Percentiles rank a stretch among this genome's conserved stretches.
These are phyloP conservation scores for Taphrina flavorubra DNA, from an alignment of 1,139 yeast genomes.

Conservation along the genomic window DNA sequence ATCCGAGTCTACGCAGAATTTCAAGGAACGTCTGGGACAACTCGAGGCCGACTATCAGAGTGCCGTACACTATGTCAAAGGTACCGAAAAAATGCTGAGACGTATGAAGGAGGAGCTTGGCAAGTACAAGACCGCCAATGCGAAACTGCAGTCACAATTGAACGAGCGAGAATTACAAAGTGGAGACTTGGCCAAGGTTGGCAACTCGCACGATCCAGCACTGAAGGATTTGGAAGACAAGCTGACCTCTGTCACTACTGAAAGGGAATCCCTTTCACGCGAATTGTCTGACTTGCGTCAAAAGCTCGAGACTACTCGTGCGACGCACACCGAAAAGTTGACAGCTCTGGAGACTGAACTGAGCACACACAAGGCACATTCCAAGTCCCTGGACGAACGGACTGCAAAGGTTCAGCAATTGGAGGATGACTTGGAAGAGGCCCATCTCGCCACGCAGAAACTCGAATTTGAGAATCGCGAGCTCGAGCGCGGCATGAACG, in stretches of 20 bases:
- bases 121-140: constrained; percentile 42
- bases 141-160: constrained; percentile 39
- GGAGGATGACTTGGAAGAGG: constrained; percentile 39
- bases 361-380: not conserved
- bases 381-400: not conserved
- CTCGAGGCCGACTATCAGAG: constrained; percentile 44
- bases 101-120: constrained; percentile 46
- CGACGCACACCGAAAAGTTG: constrained; percentile 20
- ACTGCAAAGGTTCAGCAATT: constrained; percentile 8
- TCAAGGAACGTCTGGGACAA: constrained; percentile 43
- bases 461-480: constrained; percentile 41
- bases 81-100: constrained; percentile 45
- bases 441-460: constrained; percentile 24
- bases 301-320: not conserved
- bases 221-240: constrained; percentile 26
- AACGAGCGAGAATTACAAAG: constrained; percentile 17
- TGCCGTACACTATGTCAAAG: constrained; percentile 45
- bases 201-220: not conserved
- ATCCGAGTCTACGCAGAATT: constrained; percentile 41
- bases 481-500: constrained; percentile 37
- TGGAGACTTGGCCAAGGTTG: constrained; percentile 15
- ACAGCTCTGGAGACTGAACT: constrained; percentile 15
- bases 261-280: constrained; percentile 2
- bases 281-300: constrained; percentile 16
- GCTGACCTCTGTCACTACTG: constrained; percentile 9